Evolutionary conservation across 345 rosid genomes (phyloP).

Genomic region (Salix brachista): DNA sequence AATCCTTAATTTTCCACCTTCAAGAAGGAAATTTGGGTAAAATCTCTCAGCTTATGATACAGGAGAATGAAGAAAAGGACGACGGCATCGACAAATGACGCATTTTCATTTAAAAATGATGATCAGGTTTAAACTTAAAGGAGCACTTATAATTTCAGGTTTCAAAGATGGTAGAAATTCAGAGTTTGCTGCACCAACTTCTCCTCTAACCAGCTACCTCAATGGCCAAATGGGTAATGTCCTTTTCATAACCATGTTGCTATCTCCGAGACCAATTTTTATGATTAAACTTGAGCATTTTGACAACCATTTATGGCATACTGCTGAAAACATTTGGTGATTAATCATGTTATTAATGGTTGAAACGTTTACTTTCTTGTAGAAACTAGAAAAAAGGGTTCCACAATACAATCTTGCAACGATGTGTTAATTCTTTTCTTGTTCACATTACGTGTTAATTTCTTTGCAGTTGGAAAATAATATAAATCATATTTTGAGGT

Average conservation of each 20-base stretch:
- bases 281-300: not conserved
- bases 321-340: not conserved
- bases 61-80: slow-evolving; percentile 27
- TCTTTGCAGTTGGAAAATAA: too few species aligned
- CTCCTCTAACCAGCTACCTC: slow-evolving; percentile 40
- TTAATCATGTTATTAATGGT: not conserved
- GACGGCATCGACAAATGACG: slow-evolving; percentile 11
- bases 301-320: not conserved
- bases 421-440: too few species aligned
- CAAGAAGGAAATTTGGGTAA: not conserved
- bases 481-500: too few species aligned
- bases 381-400: not conserved
- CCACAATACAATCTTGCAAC: not conserved
- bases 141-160: slow-evolving; percentile 6
- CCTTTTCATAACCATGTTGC: slow-evolving; percentile 10
- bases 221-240: slow-evolving; percentile 32
- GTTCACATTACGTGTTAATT: too few species aligned
- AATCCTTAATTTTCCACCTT: not conserved
- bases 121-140: slow-evolving; percentile 2
- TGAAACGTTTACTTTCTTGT: not conserved
- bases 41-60: not conserved
- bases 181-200: slow-evolving; percentile 47
- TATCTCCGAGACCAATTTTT: slow-evolving; percentile 4
- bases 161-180: slow-evolving; percentile 22
- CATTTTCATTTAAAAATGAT: not conserved